Evolutionary conservation across 441 rosid genomes (phyloP).

Genomic region (Syzygium syzygioides): DNA sequence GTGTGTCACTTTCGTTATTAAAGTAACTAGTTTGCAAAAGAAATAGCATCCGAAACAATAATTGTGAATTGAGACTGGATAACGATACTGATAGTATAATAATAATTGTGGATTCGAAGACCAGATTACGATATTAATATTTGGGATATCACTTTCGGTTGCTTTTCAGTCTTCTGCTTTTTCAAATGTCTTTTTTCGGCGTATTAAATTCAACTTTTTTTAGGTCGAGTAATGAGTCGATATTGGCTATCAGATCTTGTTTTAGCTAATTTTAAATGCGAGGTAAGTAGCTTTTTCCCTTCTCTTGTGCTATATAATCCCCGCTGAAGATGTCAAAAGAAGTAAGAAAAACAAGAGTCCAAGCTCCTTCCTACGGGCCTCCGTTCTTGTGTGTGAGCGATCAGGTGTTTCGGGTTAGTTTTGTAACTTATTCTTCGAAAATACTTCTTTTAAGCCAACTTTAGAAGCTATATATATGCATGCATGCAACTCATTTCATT

Average conservation of each 20-base stretch:
- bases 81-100: not conserved
- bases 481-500: not conserved
- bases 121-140: not conserved
- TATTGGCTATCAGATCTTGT: not conserved
- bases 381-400: not conserved
- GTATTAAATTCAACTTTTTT: not conserved
- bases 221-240: not conserved
- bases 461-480: not conserved
- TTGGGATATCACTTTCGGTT: not conserved
- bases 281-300: not conserved
- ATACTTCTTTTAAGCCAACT: not conserved
- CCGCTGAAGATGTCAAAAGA: not conserved
- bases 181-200: not conserved
- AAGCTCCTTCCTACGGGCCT: not conserved
- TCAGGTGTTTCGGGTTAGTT: not conserved
- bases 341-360: not conserved
- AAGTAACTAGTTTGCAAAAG: not conserved
- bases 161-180: rapidly evolving
- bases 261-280: not conserved
- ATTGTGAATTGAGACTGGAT: not conserved
- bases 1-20: not conserved
- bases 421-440: not conserved
- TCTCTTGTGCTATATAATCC: not conserved
- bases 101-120: not conserved
- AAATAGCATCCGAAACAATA: not conserved